A percentile compares a stretch with the other conserved stretches of the same genome.
phyloP scores from a whole-genome alignment of 345 rosid species.

The Mercurialis annua region DNA sequence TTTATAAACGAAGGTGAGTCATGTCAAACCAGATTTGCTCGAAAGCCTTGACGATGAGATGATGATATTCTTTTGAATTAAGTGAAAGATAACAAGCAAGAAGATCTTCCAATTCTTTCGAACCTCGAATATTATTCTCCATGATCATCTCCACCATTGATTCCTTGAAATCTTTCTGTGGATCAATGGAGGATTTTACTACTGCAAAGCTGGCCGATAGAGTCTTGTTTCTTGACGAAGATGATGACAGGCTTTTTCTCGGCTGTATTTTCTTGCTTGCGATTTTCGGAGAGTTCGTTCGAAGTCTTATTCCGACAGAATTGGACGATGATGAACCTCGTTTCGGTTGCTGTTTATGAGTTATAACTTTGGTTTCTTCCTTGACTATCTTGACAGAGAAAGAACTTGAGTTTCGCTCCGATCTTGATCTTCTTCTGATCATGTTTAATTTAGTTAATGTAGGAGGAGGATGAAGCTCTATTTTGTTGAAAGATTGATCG shows the following conservation, averaged over 20 bases:
- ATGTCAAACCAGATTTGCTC: constrained; percentile 87
- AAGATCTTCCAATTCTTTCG: constrained; percentile 81
- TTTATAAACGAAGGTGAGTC: constrained; percentile 5
- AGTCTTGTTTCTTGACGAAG: constrained; percentile 23
- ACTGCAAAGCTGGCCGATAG: constrained; percentile 58
- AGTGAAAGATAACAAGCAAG: constrained; percentile 80
- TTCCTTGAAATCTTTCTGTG: constrained; percentile 75
- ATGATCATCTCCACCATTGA: constrained; percentile 96
- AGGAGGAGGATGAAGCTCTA: constrained; percentile 24
- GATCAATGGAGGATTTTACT: constrained; percentile 73
- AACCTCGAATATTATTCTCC: constrained; percentile 60
- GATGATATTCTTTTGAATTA: constrained; percentile 72
- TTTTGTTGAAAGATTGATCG: constrained; percentile 16
- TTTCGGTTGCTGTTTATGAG: constrained; percentile 11
- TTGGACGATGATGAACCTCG: constrained; percentile 2
- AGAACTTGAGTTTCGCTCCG: constrained; percentile 13
- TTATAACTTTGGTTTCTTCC: constrained; percentile 25
- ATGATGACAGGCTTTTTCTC: constrained; percentile 28
- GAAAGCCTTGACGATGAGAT: constrained; percentile 70
- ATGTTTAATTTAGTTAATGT: constrained; percentile 12
- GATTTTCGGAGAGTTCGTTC: constrained; percentile 57
- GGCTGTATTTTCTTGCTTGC: constrained; percentile 17
- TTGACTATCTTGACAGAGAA: constrained; percentile 28
- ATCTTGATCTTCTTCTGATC: constrained; percentile 8
- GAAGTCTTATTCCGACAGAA: constrained; percentile 61